A percentile compares a stretch with the other conserved stretches of the same genome.
phyloP scores from a whole-genome alignment of 306 rosid genomes.

The Begonia loranthoides region DNA sequence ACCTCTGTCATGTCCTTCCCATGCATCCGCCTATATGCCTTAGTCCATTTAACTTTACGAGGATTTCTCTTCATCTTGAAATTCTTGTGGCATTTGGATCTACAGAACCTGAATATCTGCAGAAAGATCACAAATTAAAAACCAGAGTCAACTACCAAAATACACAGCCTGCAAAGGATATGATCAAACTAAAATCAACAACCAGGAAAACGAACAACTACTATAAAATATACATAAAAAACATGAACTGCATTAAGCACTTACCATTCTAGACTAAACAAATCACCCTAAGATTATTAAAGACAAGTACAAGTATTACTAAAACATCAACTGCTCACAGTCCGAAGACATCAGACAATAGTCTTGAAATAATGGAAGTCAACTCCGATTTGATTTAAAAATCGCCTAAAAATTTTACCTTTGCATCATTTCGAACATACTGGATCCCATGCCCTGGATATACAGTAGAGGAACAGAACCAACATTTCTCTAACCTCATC shows the following conservation, averaged over 20 bases:
- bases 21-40: conserved; percentile 62
- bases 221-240: too few species aligned
- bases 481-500: conserved; percentile 91
- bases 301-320: too few species aligned
- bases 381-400: too few species aligned
- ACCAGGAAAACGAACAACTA: too few species aligned
- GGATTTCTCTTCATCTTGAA: conserved; percentile 97
- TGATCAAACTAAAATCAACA: too few species aligned
- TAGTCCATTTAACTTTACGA: conserved; percentile 86
- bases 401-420: conserved; percentile 20
- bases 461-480: conserved; percentile 83
- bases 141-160: not conserved
- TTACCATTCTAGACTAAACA: too few species aligned
- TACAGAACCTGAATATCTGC: conserved; percentile 77
- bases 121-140: conserved; percentile 2
- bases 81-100: conserved; percentile 93
- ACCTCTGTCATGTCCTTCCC: conserved; percentile 98
- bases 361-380: too few species aligned
- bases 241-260: too few species aligned
- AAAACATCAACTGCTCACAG: too few species aligned
- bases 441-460: conserved; percentile 95
- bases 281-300: too few species aligned
- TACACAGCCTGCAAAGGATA: too few species aligned
- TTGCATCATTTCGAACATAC: conserved; percentile 82
- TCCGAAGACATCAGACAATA: too few species aligned